Evolutionary conservation across 495 filamentous ascomycete species (phyloP).

Genomic region (Articulospora tetracladia): DNA sequence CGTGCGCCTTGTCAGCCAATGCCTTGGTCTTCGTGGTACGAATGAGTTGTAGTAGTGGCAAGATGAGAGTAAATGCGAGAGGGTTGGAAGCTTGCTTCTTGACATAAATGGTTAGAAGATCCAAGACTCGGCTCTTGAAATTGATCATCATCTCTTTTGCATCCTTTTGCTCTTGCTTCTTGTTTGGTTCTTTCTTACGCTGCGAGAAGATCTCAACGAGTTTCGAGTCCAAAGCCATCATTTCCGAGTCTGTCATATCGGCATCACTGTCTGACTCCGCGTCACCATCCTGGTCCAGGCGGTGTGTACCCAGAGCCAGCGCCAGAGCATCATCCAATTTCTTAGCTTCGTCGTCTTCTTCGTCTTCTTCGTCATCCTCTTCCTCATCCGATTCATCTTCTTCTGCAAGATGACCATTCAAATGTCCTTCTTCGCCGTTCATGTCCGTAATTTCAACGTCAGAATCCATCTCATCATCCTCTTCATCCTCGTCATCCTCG

Average conservation of each 20-base stretch:
- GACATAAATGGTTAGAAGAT: conserved; percentile 80
- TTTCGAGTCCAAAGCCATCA: conserved; percentile 82
- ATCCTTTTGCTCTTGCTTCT: conserved; percentile 78
- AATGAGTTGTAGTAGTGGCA: conserved; percentile 46
- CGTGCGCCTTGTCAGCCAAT: conserved; percentile 66
- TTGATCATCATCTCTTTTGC: conserved; percentile 87
- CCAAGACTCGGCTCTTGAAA: conserved; percentile 91
- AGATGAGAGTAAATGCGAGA: conserved; percentile 47
- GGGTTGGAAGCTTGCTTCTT: conserved; percentile 69
- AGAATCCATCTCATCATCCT: conserved; percentile 38
- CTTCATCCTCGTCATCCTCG: conserved; percentile 37
- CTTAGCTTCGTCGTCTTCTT: conserved; percentile 40
- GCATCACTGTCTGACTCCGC: conserved; percentile 56
- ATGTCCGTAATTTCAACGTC: conserved; percentile 43
- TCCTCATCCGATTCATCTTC: conserved; percentile 30
- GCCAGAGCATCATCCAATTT: conserved; percentile 75
- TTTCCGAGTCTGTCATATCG: conserved; percentile 92
- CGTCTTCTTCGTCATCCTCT: conserved; percentile 36
- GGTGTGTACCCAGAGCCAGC: conserved; percentile 63
- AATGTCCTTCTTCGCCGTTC: conserved; percentile 26
- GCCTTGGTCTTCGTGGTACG: conserved; percentile 64
- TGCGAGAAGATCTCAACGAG: conserved; percentile 81
- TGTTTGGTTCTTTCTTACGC: conserved; percentile 42
- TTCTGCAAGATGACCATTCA: conserved; percentile 19
- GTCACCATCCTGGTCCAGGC: conserved; percentile 49